Percentiles rank a stretch among this genome's conserved stretches.
phyloP scores from a whole-genome alignment of 495 filamentous ascomycete species.

The Usnea hakonensis region DNA sequence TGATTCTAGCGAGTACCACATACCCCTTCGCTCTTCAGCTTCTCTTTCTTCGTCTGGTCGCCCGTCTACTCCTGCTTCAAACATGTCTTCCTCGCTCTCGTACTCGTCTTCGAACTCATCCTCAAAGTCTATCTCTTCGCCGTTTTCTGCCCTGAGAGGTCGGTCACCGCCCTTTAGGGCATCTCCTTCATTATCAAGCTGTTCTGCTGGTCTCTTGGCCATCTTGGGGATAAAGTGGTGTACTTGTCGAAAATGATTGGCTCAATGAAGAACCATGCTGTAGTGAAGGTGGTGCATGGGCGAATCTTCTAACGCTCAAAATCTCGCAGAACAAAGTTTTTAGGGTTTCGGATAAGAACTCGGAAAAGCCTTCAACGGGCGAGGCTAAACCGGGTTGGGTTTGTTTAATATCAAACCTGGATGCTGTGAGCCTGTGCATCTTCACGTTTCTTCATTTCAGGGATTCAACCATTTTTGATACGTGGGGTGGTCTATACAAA shows the following conservation, averaged over 20 bases:
- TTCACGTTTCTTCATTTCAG: background rate
- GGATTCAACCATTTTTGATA: background rate
- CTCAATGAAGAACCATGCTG: background rate
- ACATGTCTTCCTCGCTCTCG: slow-evolving; percentile 90
- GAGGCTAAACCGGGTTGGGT: background rate
- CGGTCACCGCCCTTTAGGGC: slow-evolving; percentile 65
- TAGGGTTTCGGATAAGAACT: background rate
- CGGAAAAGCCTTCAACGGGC: background rate
- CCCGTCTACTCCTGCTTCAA: slow-evolving; percentile 91
- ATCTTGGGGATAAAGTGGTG: slow-evolving; percentile 32
- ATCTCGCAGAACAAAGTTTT: background rate
- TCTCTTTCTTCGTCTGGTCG: slow-evolving; percentile 87
- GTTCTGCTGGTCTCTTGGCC: slow-evolving; percentile 62
- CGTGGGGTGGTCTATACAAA: background rate
- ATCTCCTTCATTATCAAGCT: slow-evolving; percentile 42
- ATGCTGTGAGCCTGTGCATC: background rate
- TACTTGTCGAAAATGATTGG: background rate
- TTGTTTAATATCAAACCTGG: background rate
- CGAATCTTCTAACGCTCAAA: too few relatives aligned
- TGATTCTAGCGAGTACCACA: slow-evolving; percentile 26
- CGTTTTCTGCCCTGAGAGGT: slow-evolving; percentile 41
- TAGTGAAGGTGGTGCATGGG: too few relatives aligned
- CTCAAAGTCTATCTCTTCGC: slow-evolving; percentile 75
- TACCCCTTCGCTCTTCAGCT: slow-evolving; percentile 67
- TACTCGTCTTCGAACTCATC: slow-evolving; percentile 96